Base-by-base conservation (phyloP, 805 yeast genomes). In the Spathaspora sp. region DNA sequence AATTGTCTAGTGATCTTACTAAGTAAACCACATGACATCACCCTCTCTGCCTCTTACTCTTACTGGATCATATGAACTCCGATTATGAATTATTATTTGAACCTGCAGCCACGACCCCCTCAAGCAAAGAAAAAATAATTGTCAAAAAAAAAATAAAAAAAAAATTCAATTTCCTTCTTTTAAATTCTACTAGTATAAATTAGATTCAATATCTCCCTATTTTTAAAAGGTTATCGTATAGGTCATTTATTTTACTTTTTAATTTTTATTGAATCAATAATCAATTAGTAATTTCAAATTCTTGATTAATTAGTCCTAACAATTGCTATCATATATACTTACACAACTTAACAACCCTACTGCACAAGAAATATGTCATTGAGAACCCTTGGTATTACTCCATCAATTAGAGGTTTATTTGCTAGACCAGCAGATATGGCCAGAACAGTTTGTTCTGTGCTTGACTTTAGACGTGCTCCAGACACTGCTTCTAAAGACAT, bases 401-500 rank as follows among this genome's bases (percentile, higher is more conserved):
- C 75, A 7, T 59, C 73, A 4, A 62, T 73, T 52, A 63, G 67
- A 46, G 66, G 70, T 17, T 62, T 73, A 40, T 73, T 74, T 51
- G 58, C 68, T 48, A 71, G 61, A 57, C 64, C 69, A 11, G 57
- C 62, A 1, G 67, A 66, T 40, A 54, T 63, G 42, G 55, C 63
- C 11, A 64, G 63, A 55, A 51, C 73, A 8, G 61, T 67, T 5
- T 69, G 64, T 48, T 73, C 82, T 2, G 64, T 89, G 12, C 68
- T 89, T 48, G 81, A 86, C 55, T 88, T 89, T 68, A 73, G 71
- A 49, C 64, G 72, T n/a, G 72, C 63, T 46, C 70, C 83, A 1
- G 67, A 82, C 2, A 79, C 80, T 10, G 67, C 68, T 35, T 61
- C 84, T 42, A 65, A 72, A 9, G 72, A 77, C 31, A 67, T 87